These are phyloP conservation scores for Rhodocollybia butyracea DNA, from an alignment of 768 basidiomycete species.

Conservation along the genomic window DNA sequence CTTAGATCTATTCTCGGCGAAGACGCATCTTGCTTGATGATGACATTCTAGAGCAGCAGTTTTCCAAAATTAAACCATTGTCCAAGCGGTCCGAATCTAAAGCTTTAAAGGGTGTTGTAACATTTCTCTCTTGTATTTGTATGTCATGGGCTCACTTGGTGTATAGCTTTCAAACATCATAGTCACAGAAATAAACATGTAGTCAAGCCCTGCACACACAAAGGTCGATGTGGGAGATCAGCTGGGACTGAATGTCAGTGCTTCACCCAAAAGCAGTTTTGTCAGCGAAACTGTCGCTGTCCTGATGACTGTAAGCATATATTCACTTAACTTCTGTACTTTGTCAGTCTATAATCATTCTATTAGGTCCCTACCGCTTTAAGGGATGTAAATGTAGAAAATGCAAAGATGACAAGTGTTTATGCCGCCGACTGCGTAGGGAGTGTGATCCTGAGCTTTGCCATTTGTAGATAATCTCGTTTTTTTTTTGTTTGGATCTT, in stretches of 20 bases:
- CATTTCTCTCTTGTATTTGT: background rate
- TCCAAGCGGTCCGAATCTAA: background rate
- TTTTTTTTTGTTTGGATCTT: background rate
- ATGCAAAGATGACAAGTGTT: conserved; percentile 26
- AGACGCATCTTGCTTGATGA: conserved; percentile 23
- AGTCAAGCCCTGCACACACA: conserved; percentile 43
- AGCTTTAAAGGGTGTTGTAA: background rate
- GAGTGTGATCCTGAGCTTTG: conserved; percentile 59
- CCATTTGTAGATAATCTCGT: conserved; percentile 34
- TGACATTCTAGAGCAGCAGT: background rate
- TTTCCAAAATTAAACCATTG: background rate
- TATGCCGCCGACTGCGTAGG: conserved; percentile 29
- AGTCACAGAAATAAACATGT: background rate
- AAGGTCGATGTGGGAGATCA: conserved; percentile 42
- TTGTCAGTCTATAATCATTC: background rate
- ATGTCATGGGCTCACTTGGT: background rate
- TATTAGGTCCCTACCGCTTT: conserved; percentile 23
- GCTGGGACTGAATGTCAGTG: conserved; percentile 36
- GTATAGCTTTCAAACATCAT: background rate
- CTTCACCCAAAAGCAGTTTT: conserved; percentile 33
- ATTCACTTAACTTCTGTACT: background rate
- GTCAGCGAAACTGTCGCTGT: conserved; percentile 49
- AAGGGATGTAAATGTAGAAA: conserved; percentile 33
- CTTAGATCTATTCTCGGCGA: conserved; percentile 16
- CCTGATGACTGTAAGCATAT: conserved; percentile 28